These are phyloP conservation scores for Fusarium torulosum DNA, from an alignment of 2,329 filamentous ascomycete genomes.

Conservation along the genomic window DNA sequence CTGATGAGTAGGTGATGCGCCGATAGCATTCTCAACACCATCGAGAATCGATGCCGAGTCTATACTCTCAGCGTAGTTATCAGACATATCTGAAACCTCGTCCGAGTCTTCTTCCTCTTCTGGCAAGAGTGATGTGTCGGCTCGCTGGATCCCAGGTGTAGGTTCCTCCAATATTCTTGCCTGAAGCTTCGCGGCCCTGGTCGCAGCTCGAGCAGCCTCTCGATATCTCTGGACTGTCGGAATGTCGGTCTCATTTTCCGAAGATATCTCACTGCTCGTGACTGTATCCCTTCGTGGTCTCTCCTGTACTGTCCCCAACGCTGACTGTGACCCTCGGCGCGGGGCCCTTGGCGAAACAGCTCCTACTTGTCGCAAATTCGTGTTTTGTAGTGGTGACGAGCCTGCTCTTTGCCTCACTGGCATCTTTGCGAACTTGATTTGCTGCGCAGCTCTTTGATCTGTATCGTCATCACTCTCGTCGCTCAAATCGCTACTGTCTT, in stretches of 20 bases:
- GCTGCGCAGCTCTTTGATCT: conserved; percentile 81
- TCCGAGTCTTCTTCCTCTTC: conserved; percentile 72
- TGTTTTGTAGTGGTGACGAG: conserved; percentile 84
- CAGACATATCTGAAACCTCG: conserved; percentile 72
- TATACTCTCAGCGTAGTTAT: conserved; percentile 74
- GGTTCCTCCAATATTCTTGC: conserved; percentile 57
- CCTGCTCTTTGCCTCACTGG: conserved; percentile 87
- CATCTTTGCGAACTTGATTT: conserved; percentile 98
- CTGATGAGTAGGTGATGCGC: conserved; percentile 66
- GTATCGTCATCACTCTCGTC: conserved; percentile 86
- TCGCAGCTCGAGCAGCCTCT: conserved; percentile 70
- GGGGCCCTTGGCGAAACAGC: conserved; percentile 62
- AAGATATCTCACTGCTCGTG: conserved; percentile 86
- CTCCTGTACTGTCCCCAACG: conserved; percentile 77
- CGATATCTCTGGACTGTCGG: conserved; percentile 73
- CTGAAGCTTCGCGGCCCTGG: conserved; percentile 55
- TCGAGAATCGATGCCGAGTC: conserved; percentile 80
- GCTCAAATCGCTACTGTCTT: conserved; percentile 86
- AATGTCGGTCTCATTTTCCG: conserved; percentile 82
- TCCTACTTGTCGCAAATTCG: conserved; percentile 67
- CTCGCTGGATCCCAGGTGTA: conserved; percentile 57
- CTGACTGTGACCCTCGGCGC: conserved; percentile 77
- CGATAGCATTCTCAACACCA: conserved; percentile 70
- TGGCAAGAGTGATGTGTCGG: conserved; percentile 65
- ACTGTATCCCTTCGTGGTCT: conserved; percentile 79